These are phyloP conservation scores for Fusarium burgessii DNA, from an alignment of 2,329 filamentous ascomycete genomes.

Conservation along the genomic window DNA sequence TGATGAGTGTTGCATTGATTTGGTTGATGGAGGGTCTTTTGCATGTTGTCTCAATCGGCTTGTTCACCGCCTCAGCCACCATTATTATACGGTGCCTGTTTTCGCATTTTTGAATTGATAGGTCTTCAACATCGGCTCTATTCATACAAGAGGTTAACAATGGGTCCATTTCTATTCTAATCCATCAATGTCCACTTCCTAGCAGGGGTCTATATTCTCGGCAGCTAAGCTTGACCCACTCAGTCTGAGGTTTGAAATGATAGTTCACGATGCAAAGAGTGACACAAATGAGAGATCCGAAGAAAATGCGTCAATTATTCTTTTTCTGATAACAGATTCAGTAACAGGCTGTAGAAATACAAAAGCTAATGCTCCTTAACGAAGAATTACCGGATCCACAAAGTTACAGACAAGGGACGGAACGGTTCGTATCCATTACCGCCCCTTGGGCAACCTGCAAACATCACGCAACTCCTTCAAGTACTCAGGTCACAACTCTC, in stretches of 20 bases:
- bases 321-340: accelerated
- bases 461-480: not conserved
- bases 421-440: not conserved
- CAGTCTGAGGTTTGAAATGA: conserved; percentile 7
- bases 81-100: not conserved
- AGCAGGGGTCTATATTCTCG: conserved; percentile 32
- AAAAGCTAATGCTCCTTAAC: not conserved
- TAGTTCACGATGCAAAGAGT: conserved; percentile 6
- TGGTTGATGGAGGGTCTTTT: conserved; percentile 3
- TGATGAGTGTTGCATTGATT: conserved; percentile 32
- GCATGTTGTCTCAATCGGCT: not conserved
- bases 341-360: accelerated
- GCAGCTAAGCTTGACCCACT: conserved; percentile 26
- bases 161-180: conserved; percentile 19
- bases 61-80: conserved; percentile 13
- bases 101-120: not conserved
- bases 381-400: not conserved
- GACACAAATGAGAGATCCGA: not conserved
- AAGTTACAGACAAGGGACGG: not conserved
- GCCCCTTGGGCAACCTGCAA: not conserved
- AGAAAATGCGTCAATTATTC: too few relatives aligned
- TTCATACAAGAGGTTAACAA: conserved; percentile 20
- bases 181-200: conserved; percentile 27
- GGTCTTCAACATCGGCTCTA: not conserved
- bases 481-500: not conserved